Evolutionary conservation across 2,329 filamentous ascomycete genomes (phyloP), one percentile per base, ranked within the genome.

Genomic region (Claviceps citrina): DNA sequence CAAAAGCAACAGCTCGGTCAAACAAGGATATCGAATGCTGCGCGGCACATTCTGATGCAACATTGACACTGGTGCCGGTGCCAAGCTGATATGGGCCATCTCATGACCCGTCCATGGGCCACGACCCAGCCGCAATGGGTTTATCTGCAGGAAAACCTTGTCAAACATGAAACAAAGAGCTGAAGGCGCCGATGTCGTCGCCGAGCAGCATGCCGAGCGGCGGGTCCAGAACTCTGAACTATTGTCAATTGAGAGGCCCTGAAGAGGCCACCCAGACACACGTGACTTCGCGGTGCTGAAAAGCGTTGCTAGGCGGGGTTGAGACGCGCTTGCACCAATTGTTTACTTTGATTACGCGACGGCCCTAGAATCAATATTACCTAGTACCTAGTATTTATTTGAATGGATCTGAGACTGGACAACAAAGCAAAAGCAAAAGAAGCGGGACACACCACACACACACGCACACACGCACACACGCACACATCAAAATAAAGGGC

Each of bases 321-420:
- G 20, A 34, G 31, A 47, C 49, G 49, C 45, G 46, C 30, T 36
- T 8, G n/a, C 16, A 13, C 22, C 15, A 34, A 44, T 49, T 51
- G 46, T 51, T 51, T 50, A 51, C 49, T 50, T 47, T 38, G 28
- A 5, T 22, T 33, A 38, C 34, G 39, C 39, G 39, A 18, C 39
- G 26, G 15, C 10, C 26, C 9, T 1, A 16, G 35, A 27, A 19
- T 15, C 18, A 10, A 27, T n/a, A 27, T 24, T 37, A n/a, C n/a
- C n/a, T n/a, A n/a, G n/a, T n/a, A n/a, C n/a, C n/a, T n/a, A n/a
- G n/a, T n/a, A n/a, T n/a, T n/a, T n/a, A n/a, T n/a, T n/a, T n/a
- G n/a, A n/a, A n/a, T n/a, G n/a, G n/a, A n/a, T n/a, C n/a, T n/a
- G n/a, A n/a, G n/a, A n/a, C 25, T 9, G 15, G 22, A 27, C 34